These are phyloP conservation scores for Globisporangium sylvaticum DNA, from an alignment of 352 stramenopile species.

Conservation along the genomic window DNA sequence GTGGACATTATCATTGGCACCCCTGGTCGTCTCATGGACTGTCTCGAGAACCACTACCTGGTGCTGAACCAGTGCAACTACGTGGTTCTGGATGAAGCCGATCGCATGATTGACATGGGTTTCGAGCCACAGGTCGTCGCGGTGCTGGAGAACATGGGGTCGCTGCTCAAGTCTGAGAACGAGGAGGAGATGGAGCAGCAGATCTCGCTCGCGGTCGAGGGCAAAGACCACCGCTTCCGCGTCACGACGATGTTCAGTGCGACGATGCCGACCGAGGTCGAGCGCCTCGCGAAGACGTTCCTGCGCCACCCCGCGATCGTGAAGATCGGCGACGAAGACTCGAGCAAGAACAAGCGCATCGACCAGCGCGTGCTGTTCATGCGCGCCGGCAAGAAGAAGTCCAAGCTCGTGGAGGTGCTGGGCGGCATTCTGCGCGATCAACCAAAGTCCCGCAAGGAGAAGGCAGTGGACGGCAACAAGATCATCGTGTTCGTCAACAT, in stretches of 20 bases:
- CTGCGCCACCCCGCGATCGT: slow-evolving; percentile 96
- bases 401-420: slow-evolving; percentile 82
- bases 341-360: slow-evolving; percentile 98
- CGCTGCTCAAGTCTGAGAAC: slow-evolving; percentile 95
- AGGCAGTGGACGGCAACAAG: slow-evolving; percentile 83
- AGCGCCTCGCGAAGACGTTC: slow-evolving; percentile 96
- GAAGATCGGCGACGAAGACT: slow-evolving; percentile 97
- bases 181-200: slow-evolving; percentile 96
- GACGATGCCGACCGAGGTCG: slow-evolving; percentile 97
- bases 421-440: slow-evolving; percentile 77
- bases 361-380: slow-evolving; percentile 95
- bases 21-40: slow-evolving; percentile 97
- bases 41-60: slow-evolving; percentile 96
- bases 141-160: slow-evolving; percentile 97
- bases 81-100: slow-evolving; percentile 98
- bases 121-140: slow-evolving; percentile 96
- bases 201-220: slow-evolving; percentile 52
- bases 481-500: slow-evolving; percentile 99
- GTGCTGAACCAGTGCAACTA: slow-evolving; percentile 99
- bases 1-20: slow-evolving; percentile 99
- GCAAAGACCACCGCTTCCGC: slow-evolving; percentile 68
- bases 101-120: slow-evolving; percentile 97
- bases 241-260: slow-evolving; percentile 98
- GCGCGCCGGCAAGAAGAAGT: slow-evolving; percentile 89
- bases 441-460: slow-evolving; percentile 64